phyloP scores from a whole-genome alignment of 345 rosid species.

The Nasturtium officinale region DNA sequence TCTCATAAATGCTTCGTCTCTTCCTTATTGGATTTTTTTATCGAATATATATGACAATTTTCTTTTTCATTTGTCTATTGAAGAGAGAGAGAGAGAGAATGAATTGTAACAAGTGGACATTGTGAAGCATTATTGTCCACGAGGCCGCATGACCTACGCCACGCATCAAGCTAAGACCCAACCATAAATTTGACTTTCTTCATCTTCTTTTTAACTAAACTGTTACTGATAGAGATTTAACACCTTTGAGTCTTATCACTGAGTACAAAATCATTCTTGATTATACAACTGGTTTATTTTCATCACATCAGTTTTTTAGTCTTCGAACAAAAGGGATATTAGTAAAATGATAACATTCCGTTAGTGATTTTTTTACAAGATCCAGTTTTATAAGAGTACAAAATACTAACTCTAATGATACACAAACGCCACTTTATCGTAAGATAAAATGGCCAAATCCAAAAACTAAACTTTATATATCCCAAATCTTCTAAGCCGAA shows the following conservation, averaged over 20 bases:
- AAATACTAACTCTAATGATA: too few relatives aligned
- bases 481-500: too few relatives aligned
- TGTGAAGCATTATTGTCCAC: constrained; percentile 48
- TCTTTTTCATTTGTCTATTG: neutral
- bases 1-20: constrained; percentile 14
- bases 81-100: constrained; percentile 26
- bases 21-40: constrained; percentile 22
- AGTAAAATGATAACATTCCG: neutral
- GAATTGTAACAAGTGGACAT: constrained; percentile 40
- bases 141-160: constrained; percentile 49
- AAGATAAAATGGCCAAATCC: too few relatives aligned
- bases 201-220: neutral
- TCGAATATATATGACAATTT: constrained; percentile 27
- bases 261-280: constrained; percentile 11
- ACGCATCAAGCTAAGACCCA: constrained; percentile 42
- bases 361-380: too few relatives aligned
- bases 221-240: constrained; percentile 21
- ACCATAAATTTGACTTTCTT: constrained; percentile 38
- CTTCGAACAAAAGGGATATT: neutral
- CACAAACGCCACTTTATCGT: too few relatives aligned
- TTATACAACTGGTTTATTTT: neutral
- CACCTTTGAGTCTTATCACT: constrained; percentile 35
- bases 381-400: too few relatives aligned
- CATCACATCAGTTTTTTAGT: neutral
- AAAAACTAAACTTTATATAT: too few relatives aligned